Percentiles rank a stretch among this genome's conserved stretches.
Conservation (phyloP, 768 basidiomycete species). For the Russula abietina region DNA sequence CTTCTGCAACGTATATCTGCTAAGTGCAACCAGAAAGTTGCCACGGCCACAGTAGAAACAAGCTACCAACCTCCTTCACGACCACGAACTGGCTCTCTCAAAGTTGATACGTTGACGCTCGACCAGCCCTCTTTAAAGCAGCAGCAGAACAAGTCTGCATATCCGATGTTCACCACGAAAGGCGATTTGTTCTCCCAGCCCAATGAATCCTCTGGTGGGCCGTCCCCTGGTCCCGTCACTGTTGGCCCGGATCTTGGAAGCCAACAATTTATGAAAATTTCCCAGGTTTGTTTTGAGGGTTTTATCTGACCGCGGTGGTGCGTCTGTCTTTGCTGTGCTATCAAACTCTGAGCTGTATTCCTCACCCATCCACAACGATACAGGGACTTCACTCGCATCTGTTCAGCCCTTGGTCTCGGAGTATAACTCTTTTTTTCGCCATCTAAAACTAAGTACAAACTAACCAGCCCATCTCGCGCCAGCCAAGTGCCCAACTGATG, state of each 20-base stretch:
- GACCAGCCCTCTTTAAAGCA: conserved; percentile 44
- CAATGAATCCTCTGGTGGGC: conserved; percentile 51
- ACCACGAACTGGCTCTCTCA: conserved; percentile 62
- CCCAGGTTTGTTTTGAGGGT: conserved; percentile 51
- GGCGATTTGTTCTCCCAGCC: conserved; percentile 50
- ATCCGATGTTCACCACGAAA: conserved; percentile 53
- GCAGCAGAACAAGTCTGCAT: conserved; percentile 83
- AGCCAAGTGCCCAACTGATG: too few species aligned
- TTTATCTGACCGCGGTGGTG: too few species aligned
- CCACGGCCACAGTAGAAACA: conserved; percentile 31
- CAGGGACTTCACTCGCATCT: too few species aligned
- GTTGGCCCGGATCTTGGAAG: conserved; percentile 82
- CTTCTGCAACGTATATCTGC: conserved; percentile 71
- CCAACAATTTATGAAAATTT: conserved; percentile 68
- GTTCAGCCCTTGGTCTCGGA: too few species aligned
- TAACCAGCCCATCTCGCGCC: too few species aligned
- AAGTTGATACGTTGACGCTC: conserved; percentile 67
- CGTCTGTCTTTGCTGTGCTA: too few species aligned
- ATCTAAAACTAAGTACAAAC: too few species aligned
- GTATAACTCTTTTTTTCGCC: too few species aligned
- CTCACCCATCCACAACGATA: too few species aligned
- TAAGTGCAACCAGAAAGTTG: conserved; percentile 50
- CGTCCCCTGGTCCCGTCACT: conserved; percentile 75
- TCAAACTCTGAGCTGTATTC: too few species aligned
- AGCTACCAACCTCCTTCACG: conserved; percentile 49